A percentile compares a stretch with the other conserved stretches of the same genome.
These are phyloP conservation scores for Biscogniauxia marginata DNA, from an alignment of 2,329 filamentous ascomycete species.

Conservation along the genomic window DNA sequence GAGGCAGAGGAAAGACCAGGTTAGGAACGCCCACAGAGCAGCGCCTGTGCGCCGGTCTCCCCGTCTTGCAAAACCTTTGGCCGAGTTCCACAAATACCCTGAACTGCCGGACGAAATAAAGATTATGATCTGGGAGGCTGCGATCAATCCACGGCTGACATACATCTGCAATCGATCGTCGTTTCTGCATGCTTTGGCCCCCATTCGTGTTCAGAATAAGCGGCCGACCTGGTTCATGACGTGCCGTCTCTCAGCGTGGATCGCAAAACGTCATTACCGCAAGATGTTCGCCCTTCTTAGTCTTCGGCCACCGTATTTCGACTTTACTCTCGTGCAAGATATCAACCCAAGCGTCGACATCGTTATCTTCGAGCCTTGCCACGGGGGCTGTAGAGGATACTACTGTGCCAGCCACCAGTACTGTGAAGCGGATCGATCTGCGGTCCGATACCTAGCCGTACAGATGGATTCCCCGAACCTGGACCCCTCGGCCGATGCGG, in stretches of 20 bases:
- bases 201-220: conserved; percentile 23
- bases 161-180: conserved; percentile 32
- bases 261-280: conserved; percentile 22
- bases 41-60: conserved; percentile 25
- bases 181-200: neutral
- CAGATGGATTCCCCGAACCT: conserved; percentile 29
- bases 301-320: neutral
- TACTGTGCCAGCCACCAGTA: conserved; percentile 31
- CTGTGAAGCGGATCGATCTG: conserved; percentile 22
- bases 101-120: conserved; percentile 28
- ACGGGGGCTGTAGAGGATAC: conserved; percentile 27
- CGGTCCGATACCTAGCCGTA: conserved; percentile 26
- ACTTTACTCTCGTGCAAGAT: conserved; percentile 14
- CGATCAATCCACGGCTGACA: conserved; percentile 24
- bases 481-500: conserved; percentile 14
- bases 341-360: conserved; percentile 27
- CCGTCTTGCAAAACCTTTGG: conserved; percentile 28
- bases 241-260: conserved; percentile 16
- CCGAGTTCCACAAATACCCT: conserved; percentile 27
- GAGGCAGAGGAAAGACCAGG: neutral
- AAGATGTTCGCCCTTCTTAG: conserved; percentile 23
- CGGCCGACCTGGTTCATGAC: conserved; percentile 28
- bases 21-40: neutral
- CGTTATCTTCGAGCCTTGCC: conserved; percentile 32
- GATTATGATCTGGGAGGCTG: conserved; percentile 32